These are phyloP conservation scores for Didymella sp. DNA, from an alignment of 2,329 filamentous ascomycete species.

Conservation along the genomic window DNA sequence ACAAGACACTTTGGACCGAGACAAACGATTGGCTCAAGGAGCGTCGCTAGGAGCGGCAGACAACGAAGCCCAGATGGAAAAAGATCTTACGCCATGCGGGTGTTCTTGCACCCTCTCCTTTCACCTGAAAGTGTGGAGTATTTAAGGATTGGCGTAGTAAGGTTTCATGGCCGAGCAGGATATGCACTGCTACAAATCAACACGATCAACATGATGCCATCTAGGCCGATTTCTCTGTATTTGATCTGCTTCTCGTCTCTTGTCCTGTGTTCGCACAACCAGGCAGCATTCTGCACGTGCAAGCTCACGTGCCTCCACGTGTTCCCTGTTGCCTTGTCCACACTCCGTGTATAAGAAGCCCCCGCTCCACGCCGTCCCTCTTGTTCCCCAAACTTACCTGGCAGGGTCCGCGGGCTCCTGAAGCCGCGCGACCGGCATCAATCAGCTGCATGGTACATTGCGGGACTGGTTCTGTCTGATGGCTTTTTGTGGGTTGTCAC, in stretches of 20 bases:
- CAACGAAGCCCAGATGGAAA: background rate
- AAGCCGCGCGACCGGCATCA: constrained; percentile 13
- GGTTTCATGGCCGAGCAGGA: background rate
- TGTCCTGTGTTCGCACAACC: background rate
- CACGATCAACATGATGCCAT: background rate
- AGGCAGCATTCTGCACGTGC: constrained; percentile 7
- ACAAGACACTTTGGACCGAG: constrained; percentile 63
- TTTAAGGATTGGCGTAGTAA: background rate
- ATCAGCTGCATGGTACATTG: constrained; percentile 17
- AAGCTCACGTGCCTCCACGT: constrained; percentile 2
- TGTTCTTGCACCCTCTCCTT: background rate
- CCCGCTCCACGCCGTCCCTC: too few species aligned
- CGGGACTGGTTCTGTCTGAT: constrained; percentile 15
- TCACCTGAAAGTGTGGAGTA: background rate
- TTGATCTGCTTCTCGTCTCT: too few species aligned
- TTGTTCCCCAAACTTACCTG: constrained; percentile 1
- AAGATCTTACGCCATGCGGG: background rate
- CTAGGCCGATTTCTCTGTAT: background rate
- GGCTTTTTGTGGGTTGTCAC: background rate
- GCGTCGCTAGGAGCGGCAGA: constrained; percentile 32
- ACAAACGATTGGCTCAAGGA: constrained; percentile 64
- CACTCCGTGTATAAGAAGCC: background rate
- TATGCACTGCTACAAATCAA: background rate
- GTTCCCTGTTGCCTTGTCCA: constrained; percentile 4
- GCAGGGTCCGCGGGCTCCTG: constrained; percentile 11